These are phyloP conservation scores for Tephrocybe sp. DNA, from an alignment of 768 basidiomycete species.

Conservation along the genomic window DNA sequence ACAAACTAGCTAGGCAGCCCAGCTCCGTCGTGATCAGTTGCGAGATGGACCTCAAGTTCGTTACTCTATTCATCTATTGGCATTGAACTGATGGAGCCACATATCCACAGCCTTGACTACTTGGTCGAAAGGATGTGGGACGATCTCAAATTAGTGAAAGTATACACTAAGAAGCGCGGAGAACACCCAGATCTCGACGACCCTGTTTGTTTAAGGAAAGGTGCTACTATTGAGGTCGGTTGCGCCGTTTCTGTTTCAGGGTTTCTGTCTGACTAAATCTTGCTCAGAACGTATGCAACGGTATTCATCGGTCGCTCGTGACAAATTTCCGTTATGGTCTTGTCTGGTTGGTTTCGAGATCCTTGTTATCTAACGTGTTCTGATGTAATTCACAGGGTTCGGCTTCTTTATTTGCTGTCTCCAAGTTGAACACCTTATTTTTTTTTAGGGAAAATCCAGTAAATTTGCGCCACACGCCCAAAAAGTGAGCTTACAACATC, in stretches of 20 bases:
- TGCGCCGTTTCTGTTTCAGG: not conserved
- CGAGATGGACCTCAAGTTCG: slow-evolving; percentile 89
- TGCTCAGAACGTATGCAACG: slow-evolving; percentile 80
- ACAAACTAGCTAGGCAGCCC: slow-evolving; percentile 79
- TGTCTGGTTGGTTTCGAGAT: slow-evolving; percentile 66
- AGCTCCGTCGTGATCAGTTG: slow-evolving; percentile 95
- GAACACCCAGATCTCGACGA: slow-evolving; percentile 89
- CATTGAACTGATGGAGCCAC: slow-evolving; percentile 8
- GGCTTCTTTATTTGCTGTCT: not conserved
- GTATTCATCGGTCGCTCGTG: slow-evolving; percentile 87
- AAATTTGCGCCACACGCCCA: slow-evolving; percentile 94
- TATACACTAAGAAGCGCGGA: slow-evolving; percentile 98
- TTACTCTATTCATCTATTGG: slow-evolving; percentile 4
- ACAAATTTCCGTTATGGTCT: slow-evolving; percentile 93
- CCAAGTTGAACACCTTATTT: not conserved
- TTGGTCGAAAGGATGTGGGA: slow-evolving; percentile 80
- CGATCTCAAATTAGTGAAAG: slow-evolving; percentile 77
- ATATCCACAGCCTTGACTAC: slow-evolving; percentile 57
- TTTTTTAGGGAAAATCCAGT: slow-evolving; percentile 80
- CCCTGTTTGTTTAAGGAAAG: slow-evolving; percentile 87
- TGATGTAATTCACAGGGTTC: slow-evolving; percentile 6
- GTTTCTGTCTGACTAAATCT: not conserved
- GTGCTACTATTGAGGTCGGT: slow-evolving; percentile 86
- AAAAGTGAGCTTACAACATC: slow-evolving; percentile 85
- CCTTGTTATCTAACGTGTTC: slow-evolving; percentile 3